These are phyloP conservation scores for Boletus fagicola DNA, from an alignment of 768 basidiomycete species.

Conservation along the genomic window DNA sequence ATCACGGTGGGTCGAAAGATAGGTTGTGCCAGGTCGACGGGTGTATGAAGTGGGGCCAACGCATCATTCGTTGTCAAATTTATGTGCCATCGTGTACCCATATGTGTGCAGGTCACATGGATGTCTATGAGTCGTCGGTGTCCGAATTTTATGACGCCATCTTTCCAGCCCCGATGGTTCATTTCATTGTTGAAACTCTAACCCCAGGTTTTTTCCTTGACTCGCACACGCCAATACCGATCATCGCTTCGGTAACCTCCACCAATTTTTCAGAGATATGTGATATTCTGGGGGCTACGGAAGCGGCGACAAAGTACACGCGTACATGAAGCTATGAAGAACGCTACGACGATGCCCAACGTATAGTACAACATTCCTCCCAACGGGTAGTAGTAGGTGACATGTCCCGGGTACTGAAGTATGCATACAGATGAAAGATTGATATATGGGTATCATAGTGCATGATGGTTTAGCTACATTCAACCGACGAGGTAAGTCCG, in stretches of 20 bases:
- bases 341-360: background rate
- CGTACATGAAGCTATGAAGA: background rate
- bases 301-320: background rate
- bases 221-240: background rate
- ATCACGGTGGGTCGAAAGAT: background rate
- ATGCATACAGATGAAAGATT: slow-evolving; percentile 31
- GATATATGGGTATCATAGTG: slow-evolving; percentile 33
- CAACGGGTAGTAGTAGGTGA: slow-evolving; percentile 5
- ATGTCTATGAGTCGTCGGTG: background rate
- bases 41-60: too few species aligned
- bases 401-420: slow-evolving; percentile 20
- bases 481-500: slow-evolving; percentile 12
- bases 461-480: slow-evolving; percentile 20
- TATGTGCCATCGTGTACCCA: background rate
- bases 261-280: background rate
- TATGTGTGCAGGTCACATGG: too few species aligned
- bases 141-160: background rate
- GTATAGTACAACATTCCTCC: slow-evolving; percentile 21
- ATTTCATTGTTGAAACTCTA: background rate
- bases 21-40: background rate
- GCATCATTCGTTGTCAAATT: background rate
- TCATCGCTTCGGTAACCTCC: background rate
- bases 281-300: slow-evolving; percentile 1
- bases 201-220: background rate
- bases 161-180: too few species aligned